Percentiles rank a stretch among this genome's conserved stretches.
Conservation (phyloP, 108 stramenopile genomes). For the Fragilaria radians region DNA sequence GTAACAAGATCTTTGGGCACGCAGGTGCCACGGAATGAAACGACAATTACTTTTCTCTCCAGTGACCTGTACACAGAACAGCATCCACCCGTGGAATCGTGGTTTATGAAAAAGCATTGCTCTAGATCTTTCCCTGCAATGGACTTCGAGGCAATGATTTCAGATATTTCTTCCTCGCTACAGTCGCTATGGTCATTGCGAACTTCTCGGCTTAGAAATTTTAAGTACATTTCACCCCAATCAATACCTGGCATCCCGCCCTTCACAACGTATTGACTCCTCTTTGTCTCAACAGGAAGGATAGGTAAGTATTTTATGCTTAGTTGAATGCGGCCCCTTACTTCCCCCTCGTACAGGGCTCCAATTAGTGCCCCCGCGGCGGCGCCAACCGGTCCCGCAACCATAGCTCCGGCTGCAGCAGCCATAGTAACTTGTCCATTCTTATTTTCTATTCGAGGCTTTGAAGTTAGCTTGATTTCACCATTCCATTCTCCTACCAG, state of each 20-base stretch:
- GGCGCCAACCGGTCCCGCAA: constrained; percentile 80
- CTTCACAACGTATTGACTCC: constrained; percentile 42
- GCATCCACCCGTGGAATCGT: constrained; percentile 66
- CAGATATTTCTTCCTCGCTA: background rate
- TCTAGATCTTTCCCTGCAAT: constrained; percentile 52
- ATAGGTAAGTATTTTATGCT: constrained; percentile 64
- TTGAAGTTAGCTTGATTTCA: constrained; percentile 60
- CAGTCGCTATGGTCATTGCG: background rate
- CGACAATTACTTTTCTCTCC: constrained; percentile 51
- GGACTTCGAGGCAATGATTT: background rate
- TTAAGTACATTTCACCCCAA: constrained; percentile 66
- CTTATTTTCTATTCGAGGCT: constrained; percentile 74
- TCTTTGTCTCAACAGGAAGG: constrained; percentile 24
- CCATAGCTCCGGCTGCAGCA: constrained; percentile 67
- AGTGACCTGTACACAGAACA: constrained; percentile 67
- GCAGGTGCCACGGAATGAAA: constrained; percentile 81
- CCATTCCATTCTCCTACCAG: too few species aligned
- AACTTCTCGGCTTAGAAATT: constrained; percentile 10
- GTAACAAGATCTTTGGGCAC: constrained; percentile 69
- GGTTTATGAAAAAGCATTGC: constrained; percentile 74
- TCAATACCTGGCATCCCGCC: constrained; percentile 72
- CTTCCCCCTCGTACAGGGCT: constrained; percentile 68
- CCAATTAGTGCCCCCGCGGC: constrained; percentile 67
- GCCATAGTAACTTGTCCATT: constrained; percentile 57
- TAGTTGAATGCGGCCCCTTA: constrained; percentile 50